Conservation (phyloP, 2,329 filamentous ascomycete genomes). For the Hypoxylon sp. region DNA sequence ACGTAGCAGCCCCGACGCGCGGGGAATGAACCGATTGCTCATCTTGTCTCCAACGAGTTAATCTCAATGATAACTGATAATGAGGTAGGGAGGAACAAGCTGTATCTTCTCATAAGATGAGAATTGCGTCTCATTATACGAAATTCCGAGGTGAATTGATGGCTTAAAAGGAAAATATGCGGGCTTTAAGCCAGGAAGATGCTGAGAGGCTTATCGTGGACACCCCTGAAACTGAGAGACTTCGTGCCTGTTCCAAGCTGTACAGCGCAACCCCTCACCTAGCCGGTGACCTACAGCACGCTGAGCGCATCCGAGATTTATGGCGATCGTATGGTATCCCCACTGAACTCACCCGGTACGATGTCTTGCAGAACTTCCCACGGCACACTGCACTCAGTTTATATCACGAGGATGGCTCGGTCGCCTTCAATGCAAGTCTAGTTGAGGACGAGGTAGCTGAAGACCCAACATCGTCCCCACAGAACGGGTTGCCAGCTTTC, state of each 20-base stretch:
- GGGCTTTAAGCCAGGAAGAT: slow-evolving; percentile 43
- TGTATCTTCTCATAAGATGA: slow-evolving; percentile 12
- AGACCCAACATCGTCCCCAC: slow-evolving; percentile 73
- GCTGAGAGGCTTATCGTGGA: slow-evolving; percentile 45
- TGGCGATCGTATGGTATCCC: slow-evolving; percentile 47
- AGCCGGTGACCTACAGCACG: slow-evolving; percentile 46
- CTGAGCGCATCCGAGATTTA: slow-evolving; percentile 45
- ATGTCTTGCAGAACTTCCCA: slow-evolving; percentile 69
- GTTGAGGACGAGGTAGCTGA: slow-evolving; percentile 63
- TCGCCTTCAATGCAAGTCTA: slow-evolving; percentile 24
- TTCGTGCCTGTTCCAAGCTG: slow-evolving; percentile 45
- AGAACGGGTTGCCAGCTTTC: slow-evolving; percentile 77
- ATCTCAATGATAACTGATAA: slow-evolving; percentile 1
- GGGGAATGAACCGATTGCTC: no score
- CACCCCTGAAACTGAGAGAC: slow-evolving; percentile 34
- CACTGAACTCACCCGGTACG: slow-evolving; percentile 59
- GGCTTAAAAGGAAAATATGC: slow-evolving; percentile 16
- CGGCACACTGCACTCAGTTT: slow-evolving; percentile 53
- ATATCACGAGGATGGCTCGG: slow-evolving; percentile 18
- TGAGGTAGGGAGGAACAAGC: slow-evolving; percentile 7
- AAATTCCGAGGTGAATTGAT: background rate
- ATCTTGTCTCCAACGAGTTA: slow-evolving; percentile 1
- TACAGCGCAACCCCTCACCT: slow-evolving; percentile 47
- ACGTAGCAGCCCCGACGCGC: background rate
- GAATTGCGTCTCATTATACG: background rate